Base-by-base conservation (phyloP, 176 grass and related monocot species). In the Areca catechu region DNA sequence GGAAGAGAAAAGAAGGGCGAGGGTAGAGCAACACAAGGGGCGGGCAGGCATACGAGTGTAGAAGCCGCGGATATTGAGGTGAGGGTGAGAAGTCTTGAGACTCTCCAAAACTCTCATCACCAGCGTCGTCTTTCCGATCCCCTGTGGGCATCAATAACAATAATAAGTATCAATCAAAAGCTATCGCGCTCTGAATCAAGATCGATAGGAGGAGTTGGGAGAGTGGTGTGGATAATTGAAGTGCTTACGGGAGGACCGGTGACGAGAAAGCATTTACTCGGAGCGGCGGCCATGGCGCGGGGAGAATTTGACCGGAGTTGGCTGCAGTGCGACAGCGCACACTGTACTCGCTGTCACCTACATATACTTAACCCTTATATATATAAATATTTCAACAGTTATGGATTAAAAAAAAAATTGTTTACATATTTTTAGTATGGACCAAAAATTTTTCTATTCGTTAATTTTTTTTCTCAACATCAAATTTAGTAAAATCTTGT, bases 61-160 rank as follows among this genome's bases (percentile, higher is more conserved):
- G 81, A 98, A 98, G 16, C 84, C 84, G 9, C 75, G 76, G 53
- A 98, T 78, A 51, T 7, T 70, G 72, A 98, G 83, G 49, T 83
- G 76, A 56, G 76, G 87, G 20, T 92, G 75, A 15, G 78, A 78
- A 16, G 51, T 18, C 49, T 73, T 74, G 37, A 92, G 70, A 43
- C 24, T 23, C 67, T 92, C 93, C 37, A 88, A 62, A 48, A 92
- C 84, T 58, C 93, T 74, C 78, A 55, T 83, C 50, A 92, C 88
- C 72, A 88, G 73, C 58, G 84, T 98, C 70, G 87, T 88, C 84
- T 98, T 92, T 62, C 87, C 93, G 69, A 85, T 78, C 54, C 87
- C 87, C 93, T 88, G 75, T 4, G 5, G 7, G 28, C 34, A 20
- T 12, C 20, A 24, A 24, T 7, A 21, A 25, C 58, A 25, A 34